Evolutionary conservation across 768 basidiomycete genomes (phyloP), one percentile per base, ranked within the genome.

Genomic region (Lactarius deliciosus): DNA sequence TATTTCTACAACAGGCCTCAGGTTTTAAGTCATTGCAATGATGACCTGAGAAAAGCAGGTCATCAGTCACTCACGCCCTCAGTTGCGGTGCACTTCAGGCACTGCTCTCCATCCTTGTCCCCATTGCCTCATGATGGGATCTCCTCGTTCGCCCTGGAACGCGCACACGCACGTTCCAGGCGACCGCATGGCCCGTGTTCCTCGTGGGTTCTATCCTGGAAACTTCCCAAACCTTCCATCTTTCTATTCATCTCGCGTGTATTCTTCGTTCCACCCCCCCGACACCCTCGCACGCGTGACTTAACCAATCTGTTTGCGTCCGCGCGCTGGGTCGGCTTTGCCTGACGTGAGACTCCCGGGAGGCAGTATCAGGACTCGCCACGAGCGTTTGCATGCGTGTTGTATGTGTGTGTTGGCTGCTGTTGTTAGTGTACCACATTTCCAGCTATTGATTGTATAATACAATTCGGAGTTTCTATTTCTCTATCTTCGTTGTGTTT

Each of bases 281-380:
- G 62, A 63, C 54, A 34, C 40, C 40, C 61, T 16, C 62, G 30
- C 41, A 8, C 20, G 4, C n/a, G 25, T 55, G 30, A 55, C 54
- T 30, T 16, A 54, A 54, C 28, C 53, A 25, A 6, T 28, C 7
- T 25, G 13, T 54, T 10, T 20, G 22, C 60, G 1, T 38, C 15
- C 9, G 25, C 34, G 47, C 50, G 47, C 60, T 38, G 61, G 36
- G 28, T 22, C 3, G 32, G 40, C 41, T 30, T 34, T 30, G 2
- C 30, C 54, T 32, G 20, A 25, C n/a, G 54, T 9, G 30, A 28
- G 53, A 55, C 16, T 50, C 22, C 9, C 6, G 18, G 53, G 54
- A 18, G 45, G 22, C 34, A 34, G 34, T 34, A 47, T 47, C 45
- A n/a, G n/a, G n/a, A 22, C 45, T 11, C 36, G 36, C 36, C 11